Conservation (phyloP, 2,329 filamentous ascomycete species). For the Capronia americana region DNA sequence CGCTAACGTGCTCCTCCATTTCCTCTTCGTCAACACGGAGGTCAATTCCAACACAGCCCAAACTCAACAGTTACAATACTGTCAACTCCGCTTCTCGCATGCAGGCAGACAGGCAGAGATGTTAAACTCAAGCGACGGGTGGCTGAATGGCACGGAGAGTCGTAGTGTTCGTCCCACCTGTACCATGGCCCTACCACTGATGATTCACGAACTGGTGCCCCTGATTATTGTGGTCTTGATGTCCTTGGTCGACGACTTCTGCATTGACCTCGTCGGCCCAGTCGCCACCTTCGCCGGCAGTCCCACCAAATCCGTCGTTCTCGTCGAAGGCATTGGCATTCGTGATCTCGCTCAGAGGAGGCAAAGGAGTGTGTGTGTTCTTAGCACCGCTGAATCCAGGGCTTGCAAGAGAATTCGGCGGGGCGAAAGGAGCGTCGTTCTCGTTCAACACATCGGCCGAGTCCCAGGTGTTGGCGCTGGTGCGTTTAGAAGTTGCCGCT, state of each 20-base stretch:
- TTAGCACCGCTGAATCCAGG: constrained; percentile 7
- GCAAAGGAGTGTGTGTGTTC: constrained; percentile 4
- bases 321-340: background rate
- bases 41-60: background rate
- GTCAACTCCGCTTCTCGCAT: background rate
- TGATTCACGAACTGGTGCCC: background rate
- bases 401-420: constrained; percentile 13
- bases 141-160: constrained; percentile 6
- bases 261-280: constrained; percentile 36
- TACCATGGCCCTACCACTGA: constrained; percentile 13
- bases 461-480: constrained; percentile 10
- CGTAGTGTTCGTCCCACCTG: background rate
- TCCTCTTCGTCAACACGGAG: background rate
- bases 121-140: background rate
- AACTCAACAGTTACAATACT: background rate
- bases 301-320: constrained; percentile 6
- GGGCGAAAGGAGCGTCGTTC: constrained; percentile 8
- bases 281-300: constrained; percentile 17
- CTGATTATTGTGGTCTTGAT: background rate
- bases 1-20: background rate
- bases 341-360: constrained; percentile 15
- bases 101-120: background rate
- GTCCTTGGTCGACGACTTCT: background rate
- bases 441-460: constrained; percentile 8
- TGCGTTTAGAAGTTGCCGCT: constrained; percentile 1